Evolutionary conservation across 2,329 filamentous ascomycete species (phyloP).

Genomic region (Dothiorella sarmentorum): DNA sequence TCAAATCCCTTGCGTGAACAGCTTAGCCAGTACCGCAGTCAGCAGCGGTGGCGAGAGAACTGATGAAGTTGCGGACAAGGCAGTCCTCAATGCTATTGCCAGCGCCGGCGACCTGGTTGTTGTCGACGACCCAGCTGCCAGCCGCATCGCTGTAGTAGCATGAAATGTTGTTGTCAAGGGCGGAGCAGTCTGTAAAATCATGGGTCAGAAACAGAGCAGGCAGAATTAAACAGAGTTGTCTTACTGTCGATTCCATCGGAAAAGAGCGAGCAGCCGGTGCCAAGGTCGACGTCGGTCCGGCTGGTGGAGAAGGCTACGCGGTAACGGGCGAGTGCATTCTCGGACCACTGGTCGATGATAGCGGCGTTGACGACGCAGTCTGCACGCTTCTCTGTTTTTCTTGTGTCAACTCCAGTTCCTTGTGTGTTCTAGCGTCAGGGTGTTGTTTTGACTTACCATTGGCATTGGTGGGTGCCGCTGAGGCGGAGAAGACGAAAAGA

Average conservation of each 20-base stretch:
- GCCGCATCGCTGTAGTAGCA: neutral
- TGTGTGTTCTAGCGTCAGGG: too few relatives aligned
- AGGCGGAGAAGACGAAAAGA: neutral
- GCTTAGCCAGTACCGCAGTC: too few relatives aligned
- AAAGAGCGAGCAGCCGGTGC: neutral
- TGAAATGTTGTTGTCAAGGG: neutral
- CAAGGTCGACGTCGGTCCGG: neutral
- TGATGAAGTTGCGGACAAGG: neutral
- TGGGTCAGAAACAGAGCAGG: neutral
- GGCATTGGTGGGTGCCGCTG: neutral
- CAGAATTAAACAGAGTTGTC: neutral
- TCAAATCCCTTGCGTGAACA: too few relatives aligned
- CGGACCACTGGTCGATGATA: neutral
- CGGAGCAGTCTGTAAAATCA: neutral
- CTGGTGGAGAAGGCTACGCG: neutral
- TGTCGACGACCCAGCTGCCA: neutral
- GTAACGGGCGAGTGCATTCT: neutral
- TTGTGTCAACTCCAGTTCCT: neutral
- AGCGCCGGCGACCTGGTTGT: neutral
- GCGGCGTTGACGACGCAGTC: neutral
- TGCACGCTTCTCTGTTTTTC: neutral
- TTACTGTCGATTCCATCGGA: neutral
- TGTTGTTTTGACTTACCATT: neutral
- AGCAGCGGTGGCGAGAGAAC: too few relatives aligned
- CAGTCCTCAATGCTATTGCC: neutral